Evolutionary conservation across 805 yeast genomes (phyloP).

Genomic region (Yamadazyma paraphyllophila): DNA sequence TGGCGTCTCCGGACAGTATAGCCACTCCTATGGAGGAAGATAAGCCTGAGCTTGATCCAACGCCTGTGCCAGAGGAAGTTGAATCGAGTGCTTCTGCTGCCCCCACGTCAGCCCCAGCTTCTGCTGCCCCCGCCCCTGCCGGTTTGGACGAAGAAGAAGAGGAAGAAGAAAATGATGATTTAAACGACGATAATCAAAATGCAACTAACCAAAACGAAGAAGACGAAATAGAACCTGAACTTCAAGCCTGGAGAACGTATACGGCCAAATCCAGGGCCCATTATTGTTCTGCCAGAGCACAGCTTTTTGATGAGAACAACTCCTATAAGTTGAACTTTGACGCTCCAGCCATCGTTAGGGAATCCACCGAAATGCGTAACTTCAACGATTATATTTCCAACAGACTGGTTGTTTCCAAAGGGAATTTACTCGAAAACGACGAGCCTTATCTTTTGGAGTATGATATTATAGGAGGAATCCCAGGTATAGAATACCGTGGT

Average conservation of each 20-base stretch:
- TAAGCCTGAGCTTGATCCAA: constrained; percentile 7
- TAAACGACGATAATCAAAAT: constrained; percentile 42
- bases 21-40: constrained; percentile 14
- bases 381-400: constrained; percentile 45
- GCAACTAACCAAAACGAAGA: constrained; percentile 47
- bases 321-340: constrained; percentile 55
- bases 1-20: constrained; percentile 18
- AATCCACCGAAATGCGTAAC: constrained; percentile 65
- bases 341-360: constrained; percentile 67
- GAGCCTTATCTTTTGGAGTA: constrained; percentile 76
- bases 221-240: constrained; percentile 71
- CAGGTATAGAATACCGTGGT: constrained; percentile 59
- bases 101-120: constrained; percentile 7
- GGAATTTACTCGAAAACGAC: constrained; percentile 51
- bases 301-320: constrained; percentile 53
- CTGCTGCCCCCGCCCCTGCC: constrained; percentile 16
- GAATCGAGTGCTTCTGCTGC: constrained; percentile 10
- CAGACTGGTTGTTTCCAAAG: constrained; percentile 40
- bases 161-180: constrained; percentile 38
- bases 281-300: constrained; percentile 65
- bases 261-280: constrained; percentile 80
- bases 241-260: constrained; percentile 78
- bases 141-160: constrained; percentile 30
- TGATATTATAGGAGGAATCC: constrained; percentile 78
- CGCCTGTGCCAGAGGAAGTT: constrained; percentile 4